Conservation (phyloP, 108 stramenopile genomes). For the Fistulifera pelliculosa region DNA sequence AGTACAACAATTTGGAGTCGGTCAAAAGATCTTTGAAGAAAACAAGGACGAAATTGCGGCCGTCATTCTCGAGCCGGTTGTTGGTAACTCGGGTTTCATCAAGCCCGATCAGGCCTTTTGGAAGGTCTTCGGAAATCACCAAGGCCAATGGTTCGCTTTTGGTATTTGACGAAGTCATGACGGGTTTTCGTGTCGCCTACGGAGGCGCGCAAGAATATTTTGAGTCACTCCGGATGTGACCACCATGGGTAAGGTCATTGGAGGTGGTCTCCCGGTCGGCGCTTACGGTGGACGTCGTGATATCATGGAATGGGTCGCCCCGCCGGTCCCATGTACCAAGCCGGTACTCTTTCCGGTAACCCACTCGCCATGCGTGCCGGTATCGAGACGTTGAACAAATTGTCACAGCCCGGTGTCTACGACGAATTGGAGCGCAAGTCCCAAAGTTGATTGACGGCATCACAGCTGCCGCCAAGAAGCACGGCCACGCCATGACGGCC, state of each 20-base stretch:
- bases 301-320: slow-evolving; percentile 96
- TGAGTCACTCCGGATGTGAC: slow-evolving; percentile 95
- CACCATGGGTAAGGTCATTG: slow-evolving; percentile 99
- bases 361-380: slow-evolving; percentile 98
- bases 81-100: slow-evolving; percentile 99
- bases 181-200: slow-evolving; percentile 96
- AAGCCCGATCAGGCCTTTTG: slow-evolving; percentile 93
- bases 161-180: slow-evolving; percentile 99
- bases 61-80: slow-evolving; percentile 94
- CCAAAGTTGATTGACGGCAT: slow-evolving; percentile 86
- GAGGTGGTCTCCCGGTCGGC: slow-evolving; percentile 96
- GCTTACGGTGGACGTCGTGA: slow-evolving; percentile 96
- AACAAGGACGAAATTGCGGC: slow-evolving; percentile 93
- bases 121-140: slow-evolving; percentile 84
- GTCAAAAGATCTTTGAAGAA: slow-evolving; percentile 83
- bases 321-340: slow-evolving; percentile 99
- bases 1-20: slow-evolving; percentile 92
- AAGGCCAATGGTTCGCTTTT: slow-evolving; percentile 85
- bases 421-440: slow-evolving; percentile 90
- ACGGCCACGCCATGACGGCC: slow-evolving; percentile 86
- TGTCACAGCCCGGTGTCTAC: slow-evolving; percentile 72
- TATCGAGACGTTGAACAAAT: slow-evolving; percentile 94
- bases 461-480: slow-evolving; percentile 69
- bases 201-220: slow-evolving; percentile 96
- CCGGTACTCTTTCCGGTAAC: slow-evolving; percentile 94